A percentile compares a stretch with the other conserved stretches of the same genome.
Evolutionary conservation across 306 rosid genomes (phyloP).

Genomic region (Quercus gilva): DNA sequence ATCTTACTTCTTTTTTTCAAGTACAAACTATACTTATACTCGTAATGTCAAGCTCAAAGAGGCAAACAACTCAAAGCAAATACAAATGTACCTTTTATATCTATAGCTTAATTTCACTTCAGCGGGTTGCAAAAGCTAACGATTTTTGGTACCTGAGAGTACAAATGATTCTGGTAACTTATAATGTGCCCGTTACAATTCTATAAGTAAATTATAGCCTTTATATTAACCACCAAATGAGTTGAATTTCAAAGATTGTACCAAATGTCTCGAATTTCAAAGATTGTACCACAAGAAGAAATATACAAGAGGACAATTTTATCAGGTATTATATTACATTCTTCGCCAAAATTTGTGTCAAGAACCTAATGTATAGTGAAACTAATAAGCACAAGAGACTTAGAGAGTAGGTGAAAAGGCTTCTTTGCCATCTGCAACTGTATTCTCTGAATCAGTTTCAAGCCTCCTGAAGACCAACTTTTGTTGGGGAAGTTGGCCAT

Average conservation of each 20-base stretch:
- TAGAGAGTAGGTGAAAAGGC: conserved; percentile 47
- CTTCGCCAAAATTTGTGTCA: not conserved
- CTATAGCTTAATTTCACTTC: not conserved
- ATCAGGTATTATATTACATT: not conserved
- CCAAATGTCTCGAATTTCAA: not conserved
- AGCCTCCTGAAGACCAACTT: conserved; percentile 62
- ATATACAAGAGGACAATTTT: conserved; percentile 19
- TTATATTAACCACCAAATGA: not conserved
- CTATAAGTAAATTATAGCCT: not conserved
- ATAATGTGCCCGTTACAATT: not conserved
- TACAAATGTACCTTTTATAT: not conserved
- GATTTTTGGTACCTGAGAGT: not conserved
- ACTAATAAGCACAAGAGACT: conserved; percentile 9
- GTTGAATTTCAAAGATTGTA: not conserved
- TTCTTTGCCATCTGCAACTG: conserved; percentile 31
- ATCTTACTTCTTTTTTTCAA: too few relatives aligned
- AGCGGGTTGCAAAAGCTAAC: not conserved
- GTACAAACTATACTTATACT: too few relatives aligned
- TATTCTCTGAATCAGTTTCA: conserved; percentile 36
- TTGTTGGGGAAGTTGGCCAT: conserved; percentile 85
- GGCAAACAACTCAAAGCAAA: not conserved
- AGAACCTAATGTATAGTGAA: conserved; percentile 1
- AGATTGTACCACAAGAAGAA: not conserved
- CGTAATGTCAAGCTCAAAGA: not conserved
- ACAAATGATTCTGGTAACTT: not conserved